phyloP scores from a whole-genome alignment of 2,329 filamentous ascomycete genomes.

The Curvularia spicifera region DNA sequence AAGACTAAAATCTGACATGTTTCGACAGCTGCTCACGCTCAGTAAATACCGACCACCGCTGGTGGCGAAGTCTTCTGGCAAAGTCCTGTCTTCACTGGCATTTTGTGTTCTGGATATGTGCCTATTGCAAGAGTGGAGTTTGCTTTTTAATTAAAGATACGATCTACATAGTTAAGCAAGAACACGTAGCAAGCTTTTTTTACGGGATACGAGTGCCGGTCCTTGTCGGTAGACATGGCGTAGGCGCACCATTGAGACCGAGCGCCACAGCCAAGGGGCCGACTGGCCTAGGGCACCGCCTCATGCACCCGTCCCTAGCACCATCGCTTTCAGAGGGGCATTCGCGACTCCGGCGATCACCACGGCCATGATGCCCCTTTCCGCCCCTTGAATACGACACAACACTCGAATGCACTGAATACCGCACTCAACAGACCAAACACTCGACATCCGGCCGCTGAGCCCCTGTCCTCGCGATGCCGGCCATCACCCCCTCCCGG shows the following conservation, averaged over 20 bases:
- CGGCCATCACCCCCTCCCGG: conserved; percentile 42
- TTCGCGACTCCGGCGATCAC: conserved; percentile 11
- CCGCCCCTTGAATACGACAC: neutral
- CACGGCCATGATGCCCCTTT: conserved; percentile 4
- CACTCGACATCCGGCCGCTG: neutral
- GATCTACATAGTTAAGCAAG: conserved; percentile 2
- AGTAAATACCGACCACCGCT: neutral
- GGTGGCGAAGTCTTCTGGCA: neutral
- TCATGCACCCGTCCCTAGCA: conserved; percentile 6
- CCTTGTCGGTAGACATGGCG: neutral
- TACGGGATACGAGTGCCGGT: neutral
- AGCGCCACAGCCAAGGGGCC: conserved; percentile 21
- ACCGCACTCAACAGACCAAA: neutral
- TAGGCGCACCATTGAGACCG: conserved; percentile 15
- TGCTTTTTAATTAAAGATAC: neutral
- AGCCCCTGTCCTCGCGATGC: conserved; percentile 30
- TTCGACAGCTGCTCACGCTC: neutral
- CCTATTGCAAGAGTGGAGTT: neutral
- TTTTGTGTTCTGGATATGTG: neutral
- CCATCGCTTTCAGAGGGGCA: conserved; percentile 11
- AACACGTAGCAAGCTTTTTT: neutral
- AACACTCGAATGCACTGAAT: conserved; percentile 1
- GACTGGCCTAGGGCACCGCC: conserved; percentile 9
- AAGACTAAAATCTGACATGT: neutral
- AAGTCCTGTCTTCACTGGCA: neutral